phyloP scores from a whole-genome alignment of 306 rosid genomes.

The Prunus campanulata region DNA sequence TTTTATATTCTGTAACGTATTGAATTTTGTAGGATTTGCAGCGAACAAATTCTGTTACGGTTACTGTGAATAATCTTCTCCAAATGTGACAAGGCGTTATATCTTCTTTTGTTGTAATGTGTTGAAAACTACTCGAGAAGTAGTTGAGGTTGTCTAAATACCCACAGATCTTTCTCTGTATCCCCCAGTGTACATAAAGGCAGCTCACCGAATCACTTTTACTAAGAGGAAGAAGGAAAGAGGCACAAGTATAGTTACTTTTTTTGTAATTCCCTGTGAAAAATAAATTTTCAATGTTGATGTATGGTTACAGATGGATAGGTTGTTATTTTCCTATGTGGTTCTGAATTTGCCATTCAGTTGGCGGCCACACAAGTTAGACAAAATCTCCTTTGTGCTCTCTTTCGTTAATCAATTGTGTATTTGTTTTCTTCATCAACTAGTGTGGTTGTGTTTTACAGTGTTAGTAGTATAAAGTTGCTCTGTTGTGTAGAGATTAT shows the following conservation, averaged over 20 bases:
- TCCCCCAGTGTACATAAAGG: conserved; percentile 57
- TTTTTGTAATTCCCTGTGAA: conserved; percentile 23
- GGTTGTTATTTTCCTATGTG: neutral
- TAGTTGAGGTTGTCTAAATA: conserved; percentile 13
- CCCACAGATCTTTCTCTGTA: conserved; percentile 22
- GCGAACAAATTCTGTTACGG: conserved; percentile 80
- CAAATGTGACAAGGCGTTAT: conserved; percentile 63
- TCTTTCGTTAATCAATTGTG: too few relatives aligned
- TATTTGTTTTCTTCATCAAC: too few relatives aligned
- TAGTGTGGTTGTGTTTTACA: too few relatives aligned
- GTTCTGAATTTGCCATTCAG: neutral
- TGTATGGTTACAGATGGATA: conserved; percentile 20
- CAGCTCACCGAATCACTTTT: conserved; percentile 39
- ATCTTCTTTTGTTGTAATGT: conserved; percentile 24
- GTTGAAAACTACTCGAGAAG: neutral
- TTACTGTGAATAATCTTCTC: conserved; percentile 97
- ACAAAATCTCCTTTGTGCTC: neutral
- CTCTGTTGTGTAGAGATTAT: too few relatives aligned
- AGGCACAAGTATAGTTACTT: conserved; percentile 39
- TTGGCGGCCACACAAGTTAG: neutral
- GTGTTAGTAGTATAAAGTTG: too few relatives aligned
- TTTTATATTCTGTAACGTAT: conserved; percentile 14
- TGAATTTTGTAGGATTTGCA: conserved; percentile 77
- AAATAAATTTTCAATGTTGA: conserved; percentile 30
- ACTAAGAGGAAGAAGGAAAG: conserved; percentile 31